Evolutionary conservation across 257 asterid species (phyloP).

Genomic region (Solanum chiquidenum): DNA sequence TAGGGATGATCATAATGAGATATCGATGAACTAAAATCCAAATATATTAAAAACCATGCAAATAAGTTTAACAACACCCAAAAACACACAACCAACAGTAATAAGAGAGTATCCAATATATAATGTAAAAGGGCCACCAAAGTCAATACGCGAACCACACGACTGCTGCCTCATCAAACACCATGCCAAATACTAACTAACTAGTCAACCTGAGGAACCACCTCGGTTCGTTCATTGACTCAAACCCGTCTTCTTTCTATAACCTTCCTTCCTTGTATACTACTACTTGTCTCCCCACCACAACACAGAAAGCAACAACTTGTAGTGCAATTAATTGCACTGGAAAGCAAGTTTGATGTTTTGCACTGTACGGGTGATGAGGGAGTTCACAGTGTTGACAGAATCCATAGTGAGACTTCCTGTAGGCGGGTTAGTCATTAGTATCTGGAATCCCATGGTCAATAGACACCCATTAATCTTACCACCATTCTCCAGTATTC

Average conservation of each 20-base stretch:
- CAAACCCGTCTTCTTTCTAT: conserved; percentile 10
- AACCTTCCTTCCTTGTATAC: background rate
- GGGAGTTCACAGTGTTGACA: conserved; percentile 43
- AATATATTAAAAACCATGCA: background rate
- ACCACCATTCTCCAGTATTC: background rate
- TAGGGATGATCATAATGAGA: no score
- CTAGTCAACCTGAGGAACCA: background rate
- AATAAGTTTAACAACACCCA: background rate
- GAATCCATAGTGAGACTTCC: conserved; percentile 63
- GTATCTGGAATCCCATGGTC: conserved; percentile 62
- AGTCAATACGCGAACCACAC: conserved; percentile 97
- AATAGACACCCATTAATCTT: conserved; percentile 41
- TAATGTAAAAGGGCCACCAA: conserved; percentile 3
- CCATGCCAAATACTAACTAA: background rate
- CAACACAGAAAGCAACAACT: background rate
- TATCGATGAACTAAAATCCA: background rate
- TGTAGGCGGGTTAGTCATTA: conserved; percentile 38
- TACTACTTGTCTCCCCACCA: background rate
- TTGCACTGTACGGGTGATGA: conserved; percentile 46
- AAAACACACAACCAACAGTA: background rate
- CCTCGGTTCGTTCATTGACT: conserved; percentile 87
- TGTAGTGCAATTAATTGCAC: conserved; percentile 7
- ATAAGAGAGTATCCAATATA: background rate
- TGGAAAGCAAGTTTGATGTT: conserved; percentile 46
- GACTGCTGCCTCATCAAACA: background rate